Percentiles rank a stretch among this genome's conserved stretches.
Conservation (phyloP, 495 filamentous ascomycete species). For the Penicillium parvum region DNA sequence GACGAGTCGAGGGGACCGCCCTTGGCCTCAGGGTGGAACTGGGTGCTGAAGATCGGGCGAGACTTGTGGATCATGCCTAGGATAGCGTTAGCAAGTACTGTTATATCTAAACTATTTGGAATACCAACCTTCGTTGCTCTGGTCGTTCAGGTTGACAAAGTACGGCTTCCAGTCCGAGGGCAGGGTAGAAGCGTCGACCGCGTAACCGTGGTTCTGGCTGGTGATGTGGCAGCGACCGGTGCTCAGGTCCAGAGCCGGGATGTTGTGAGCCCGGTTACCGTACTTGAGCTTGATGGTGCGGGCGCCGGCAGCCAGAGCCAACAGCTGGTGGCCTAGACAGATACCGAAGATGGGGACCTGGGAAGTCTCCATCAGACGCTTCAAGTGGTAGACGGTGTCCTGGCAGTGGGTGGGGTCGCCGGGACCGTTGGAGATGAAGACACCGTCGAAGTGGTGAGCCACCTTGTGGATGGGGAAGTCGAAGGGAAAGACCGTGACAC, state of each 20-base stretch:
- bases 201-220: slow-evolving; percentile 97
- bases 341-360: slow-evolving; percentile 95
- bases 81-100: too few relatives aligned
- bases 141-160: slow-evolving; percentile 96
- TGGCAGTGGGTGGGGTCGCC: slow-evolving; percentile 97
- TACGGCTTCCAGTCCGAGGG: slow-evolving; percentile 90
- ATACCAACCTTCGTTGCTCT: slow-evolving; percentile 77
- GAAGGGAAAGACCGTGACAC: slow-evolving; percentile 89
- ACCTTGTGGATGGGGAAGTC: slow-evolving; percentile 98
- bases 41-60: slow-evolving; percentile 94
- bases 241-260: slow-evolving; percentile 87
- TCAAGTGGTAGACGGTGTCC: slow-evolving; percentile 85
- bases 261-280: slow-evolving; percentile 97
- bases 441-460: slow-evolving; percentile 91
- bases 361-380: slow-evolving; percentile 81
- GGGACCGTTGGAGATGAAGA: slow-evolving; percentile 96
- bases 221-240: slow-evolving; percentile 98
- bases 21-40: slow-evolving; percentile 98
- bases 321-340: slow-evolving; percentile 88
- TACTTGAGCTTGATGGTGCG: slow-evolving; percentile 93
- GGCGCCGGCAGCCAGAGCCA: slow-evolving; percentile 71
- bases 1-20: slow-evolving; percentile 90
- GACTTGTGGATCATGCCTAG: slow-evolving; percentile 96
- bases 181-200: slow-evolving; percentile 82
- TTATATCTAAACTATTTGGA: too few relatives aligned